phyloP scores from a whole-genome alignment of 1,284 basidiomycete species.

The Mrakiaceae sp. region DNA sequence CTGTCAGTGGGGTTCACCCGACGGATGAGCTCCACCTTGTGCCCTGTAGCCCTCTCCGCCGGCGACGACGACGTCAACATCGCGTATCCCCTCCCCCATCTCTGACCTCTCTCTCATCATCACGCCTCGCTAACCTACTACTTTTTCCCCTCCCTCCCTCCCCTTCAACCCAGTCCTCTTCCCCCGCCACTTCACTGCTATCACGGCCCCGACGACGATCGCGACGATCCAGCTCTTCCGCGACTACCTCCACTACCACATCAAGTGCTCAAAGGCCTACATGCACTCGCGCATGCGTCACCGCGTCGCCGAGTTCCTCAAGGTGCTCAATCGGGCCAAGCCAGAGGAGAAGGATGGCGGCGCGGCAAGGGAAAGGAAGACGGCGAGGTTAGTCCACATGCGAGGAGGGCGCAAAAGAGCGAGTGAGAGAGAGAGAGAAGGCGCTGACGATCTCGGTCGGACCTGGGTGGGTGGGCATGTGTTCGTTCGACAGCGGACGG shows the following conservation, averaged over 20 bases:
- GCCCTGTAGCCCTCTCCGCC: no score
- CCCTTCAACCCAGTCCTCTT: conserved; percentile 56
- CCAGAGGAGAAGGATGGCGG: conserved; percentile 55
- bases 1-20: no score
- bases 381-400: conserved; percentile 56
- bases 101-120: neutral
- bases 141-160: conserved; percentile 4
- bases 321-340: conserved; percentile 96
- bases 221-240: conserved; percentile 95
- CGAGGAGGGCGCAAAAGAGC: neutral
- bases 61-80: no score
- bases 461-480: neutral
- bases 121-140: neutral
- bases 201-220: conserved; percentile 71
- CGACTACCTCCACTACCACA: conserved; percentile 98
- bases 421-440: neutral
- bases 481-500: conserved; percentile 24
- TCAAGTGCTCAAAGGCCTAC: conserved; percentile 97
- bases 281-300: conserved; percentile 97
- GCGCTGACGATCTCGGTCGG: neutral
- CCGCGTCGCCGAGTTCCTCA: conserved; percentile 92
- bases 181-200: conserved; percentile 79
- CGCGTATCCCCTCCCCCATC: neutral
- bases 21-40: no score
- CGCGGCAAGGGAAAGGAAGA: conserved; percentile 69